Evolutionary conservation across 257 asterid genomes (phyloP).

Genomic region (Penstemon barbatus): DNA sequence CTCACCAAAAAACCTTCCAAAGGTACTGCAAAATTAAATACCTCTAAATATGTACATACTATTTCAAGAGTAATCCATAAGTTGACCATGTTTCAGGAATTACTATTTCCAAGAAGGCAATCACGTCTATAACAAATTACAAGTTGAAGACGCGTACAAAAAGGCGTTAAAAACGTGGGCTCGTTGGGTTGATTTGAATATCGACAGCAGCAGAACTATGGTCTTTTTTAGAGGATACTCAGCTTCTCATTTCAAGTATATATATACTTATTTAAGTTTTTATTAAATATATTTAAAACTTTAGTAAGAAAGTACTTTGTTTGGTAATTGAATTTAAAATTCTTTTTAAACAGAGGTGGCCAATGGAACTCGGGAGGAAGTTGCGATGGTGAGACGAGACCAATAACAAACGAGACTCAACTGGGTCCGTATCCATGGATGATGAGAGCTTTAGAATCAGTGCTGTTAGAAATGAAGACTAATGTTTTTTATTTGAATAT

Average conservation of each 20-base stretch:
- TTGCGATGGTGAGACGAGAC: constrained; percentile 54
- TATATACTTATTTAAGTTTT: background rate
- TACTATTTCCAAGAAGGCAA: constrained; percentile 62
- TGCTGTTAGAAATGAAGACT: constrained; percentile 44
- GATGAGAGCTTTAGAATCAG: constrained; percentile 55
- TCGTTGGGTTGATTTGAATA: constrained; percentile 54
- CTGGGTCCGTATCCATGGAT: constrained; percentile 60
- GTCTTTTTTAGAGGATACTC: constrained; percentile 64
- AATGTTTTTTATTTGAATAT: constrained; percentile 52
- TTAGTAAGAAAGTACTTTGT: background rate
- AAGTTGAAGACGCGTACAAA: constrained; percentile 47
- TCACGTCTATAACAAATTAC: constrained; percentile 39
- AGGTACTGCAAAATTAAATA: constrained; percentile 31
- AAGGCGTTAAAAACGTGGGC: constrained; percentile 67
- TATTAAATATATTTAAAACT: background rate
- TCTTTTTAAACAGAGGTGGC: constrained; percentile 45
- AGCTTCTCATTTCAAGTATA: constrained; percentile 69
- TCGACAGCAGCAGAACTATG: constrained; percentile 40
- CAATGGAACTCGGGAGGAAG: constrained; percentile 66
- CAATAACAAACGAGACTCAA: constrained; percentile 43
- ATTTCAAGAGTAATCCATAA: too few relatives aligned
- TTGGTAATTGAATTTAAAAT: too few relatives aligned
- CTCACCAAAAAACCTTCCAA: constrained; percentile 52
- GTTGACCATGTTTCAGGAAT: constrained; percentile 31
- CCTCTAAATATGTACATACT: too few relatives aligned